phyloP scores from a whole-genome alignment of 1,284 basidiomycete species.

The Rhizoctonia solani region DNA sequence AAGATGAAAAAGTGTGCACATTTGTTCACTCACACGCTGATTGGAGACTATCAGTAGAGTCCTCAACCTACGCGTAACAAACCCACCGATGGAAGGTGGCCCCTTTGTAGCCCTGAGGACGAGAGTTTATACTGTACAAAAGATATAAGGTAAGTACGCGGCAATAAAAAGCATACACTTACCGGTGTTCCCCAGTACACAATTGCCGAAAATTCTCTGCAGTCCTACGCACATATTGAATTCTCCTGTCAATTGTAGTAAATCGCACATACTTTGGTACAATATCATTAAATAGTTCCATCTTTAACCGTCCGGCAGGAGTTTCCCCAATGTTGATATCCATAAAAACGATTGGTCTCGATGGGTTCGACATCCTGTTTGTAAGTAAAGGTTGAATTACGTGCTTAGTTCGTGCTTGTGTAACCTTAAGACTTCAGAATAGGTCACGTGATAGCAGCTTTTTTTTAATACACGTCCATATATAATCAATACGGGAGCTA shows the following conservation, averaged over 20 bases:
- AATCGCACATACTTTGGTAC: conserved; percentile 72
- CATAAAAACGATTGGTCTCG: conserved; percentile 91
- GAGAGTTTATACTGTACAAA: conserved; percentile 68
- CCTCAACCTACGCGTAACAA: background rate
- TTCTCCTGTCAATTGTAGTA: background rate
- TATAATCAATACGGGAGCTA: too few species aligned
- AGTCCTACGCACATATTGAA: conserved; percentile 58
- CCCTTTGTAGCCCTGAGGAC: conserved; percentile 88
- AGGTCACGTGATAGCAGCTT: too few species aligned
- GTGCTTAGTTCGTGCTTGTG: too few species aligned
- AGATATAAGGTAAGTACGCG: background rate
- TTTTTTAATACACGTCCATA: too few species aligned
- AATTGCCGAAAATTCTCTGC: conserved; percentile 97
- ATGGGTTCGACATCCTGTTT: conserved; percentile 34
- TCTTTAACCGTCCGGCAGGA: conserved; percentile 90
- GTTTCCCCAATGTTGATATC: conserved; percentile 96
- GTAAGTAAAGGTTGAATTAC: too few species aligned
- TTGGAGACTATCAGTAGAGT: background rate
- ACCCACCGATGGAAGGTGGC: conserved; percentile 88
- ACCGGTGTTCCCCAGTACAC: conserved; percentile 95
- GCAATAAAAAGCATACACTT: conserved; percentile 31
- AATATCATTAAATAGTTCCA: conserved; percentile 91
- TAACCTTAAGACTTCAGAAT: too few species aligned
- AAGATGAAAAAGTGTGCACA: conserved; percentile 51
- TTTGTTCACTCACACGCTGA: conserved; percentile 54